Conservation (phyloP, 2,329 filamentous ascomycete genomes). For the Neobulgaria alba region DNA sequence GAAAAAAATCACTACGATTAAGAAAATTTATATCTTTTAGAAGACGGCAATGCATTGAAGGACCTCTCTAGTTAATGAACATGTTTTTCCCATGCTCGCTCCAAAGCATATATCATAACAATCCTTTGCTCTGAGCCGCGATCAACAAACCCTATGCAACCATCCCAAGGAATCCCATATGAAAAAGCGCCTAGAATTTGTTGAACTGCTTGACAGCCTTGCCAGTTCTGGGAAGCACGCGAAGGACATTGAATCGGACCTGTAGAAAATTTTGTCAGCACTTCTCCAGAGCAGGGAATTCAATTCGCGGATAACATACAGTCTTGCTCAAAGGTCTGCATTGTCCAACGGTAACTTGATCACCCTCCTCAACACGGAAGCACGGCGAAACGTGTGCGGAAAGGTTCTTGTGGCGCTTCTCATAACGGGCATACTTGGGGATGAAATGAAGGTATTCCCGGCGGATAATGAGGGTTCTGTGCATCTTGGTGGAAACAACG, state of each 20-base stretch:
- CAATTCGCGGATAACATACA: too few relatives aligned
- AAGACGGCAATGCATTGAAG: slow-evolving; percentile 23
- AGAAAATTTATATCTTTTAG: too few relatives aligned
- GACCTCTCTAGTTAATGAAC: slow-evolving; percentile 27
- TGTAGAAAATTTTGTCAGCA: slow-evolving; percentile 30
- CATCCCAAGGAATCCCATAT: slow-evolving; percentile 23
- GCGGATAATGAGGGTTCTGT: slow-evolving; percentile 98
- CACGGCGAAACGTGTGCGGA: slow-evolving; percentile 97
- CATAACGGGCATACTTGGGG: slow-evolving; percentile 99
- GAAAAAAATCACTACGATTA: too few relatives aligned
- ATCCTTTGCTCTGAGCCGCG: slow-evolving; percentile 24
- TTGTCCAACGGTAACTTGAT: slow-evolving; percentile 98
- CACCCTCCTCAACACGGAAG: slow-evolving; percentile 99
- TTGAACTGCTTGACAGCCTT: slow-evolving; percentile 96
- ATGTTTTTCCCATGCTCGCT: slow-evolving; percentile 22
- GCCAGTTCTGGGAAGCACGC: slow-evolving; percentile 93
- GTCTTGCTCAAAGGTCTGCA: slow-evolving; percentile 99
- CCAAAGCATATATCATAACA: slow-evolving; percentile 25
- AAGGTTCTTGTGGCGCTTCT: slow-evolving; percentile 99
- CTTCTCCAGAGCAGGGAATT: too few relatives aligned
- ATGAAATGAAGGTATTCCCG: slow-evolving; percentile 99
- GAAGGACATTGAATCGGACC: slow-evolving; percentile 99
- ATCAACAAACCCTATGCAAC: slow-evolving; percentile 29
- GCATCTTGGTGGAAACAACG: slow-evolving; percentile 99
- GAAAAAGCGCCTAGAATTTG: slow-evolving; percentile 74